phyloP scores from a whole-genome alignment of 345 rosid species.

The Alliaria petiolata region DNA sequence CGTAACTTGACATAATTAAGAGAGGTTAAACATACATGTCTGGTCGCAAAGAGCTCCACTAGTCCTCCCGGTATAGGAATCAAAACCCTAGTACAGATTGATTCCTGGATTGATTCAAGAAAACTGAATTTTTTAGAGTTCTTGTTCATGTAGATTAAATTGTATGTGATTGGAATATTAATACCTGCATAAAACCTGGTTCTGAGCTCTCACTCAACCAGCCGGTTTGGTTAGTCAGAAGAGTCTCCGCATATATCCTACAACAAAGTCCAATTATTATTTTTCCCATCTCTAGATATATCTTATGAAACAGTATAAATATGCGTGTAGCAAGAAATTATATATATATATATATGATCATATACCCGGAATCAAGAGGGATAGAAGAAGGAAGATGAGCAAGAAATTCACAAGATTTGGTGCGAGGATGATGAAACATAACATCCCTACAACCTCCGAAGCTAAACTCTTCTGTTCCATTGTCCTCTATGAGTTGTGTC shows the following conservation, averaged over 20 bases:
- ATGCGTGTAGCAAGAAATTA: not conserved
- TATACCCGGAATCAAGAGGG: slow-evolving; percentile 67
- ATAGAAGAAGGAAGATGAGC: slow-evolving; percentile 66
- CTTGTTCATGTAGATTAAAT: not conserved
- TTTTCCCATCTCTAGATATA: not conserved
- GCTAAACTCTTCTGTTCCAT: slow-evolving; percentile 46
- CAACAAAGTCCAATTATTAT: not conserved
- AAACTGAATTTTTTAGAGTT: not conserved
- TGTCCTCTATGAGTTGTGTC: slow-evolving; percentile 35
- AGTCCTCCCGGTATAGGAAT: slow-evolving; percentile 78
- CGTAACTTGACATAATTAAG: not conserved
- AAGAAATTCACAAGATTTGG: slow-evolving; percentile 67
- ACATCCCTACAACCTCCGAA: slow-evolving; percentile 68
- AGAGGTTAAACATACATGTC: slow-evolving; percentile 47
- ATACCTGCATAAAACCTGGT: slow-evolving; percentile 44
- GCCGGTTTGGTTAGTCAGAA: slow-evolving; percentile 59
- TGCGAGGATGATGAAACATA: slow-evolving; percentile 58
- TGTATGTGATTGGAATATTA: not conserved
- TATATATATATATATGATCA: not conserved
- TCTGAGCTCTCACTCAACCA: slow-evolving; percentile 65
- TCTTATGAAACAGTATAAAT: not conserved
- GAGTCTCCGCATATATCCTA: slow-evolving; percentile 67
- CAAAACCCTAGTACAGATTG: slow-evolving; percentile 73
- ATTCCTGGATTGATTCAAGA: slow-evolving; percentile 50
- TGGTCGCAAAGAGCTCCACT: slow-evolving; percentile 67